A percentile compares a stretch with the other conserved stretches of the same genome.
phyloP scores from a whole-genome alignment of 441 rosid species.

The Brassica hybrid region DNA sequence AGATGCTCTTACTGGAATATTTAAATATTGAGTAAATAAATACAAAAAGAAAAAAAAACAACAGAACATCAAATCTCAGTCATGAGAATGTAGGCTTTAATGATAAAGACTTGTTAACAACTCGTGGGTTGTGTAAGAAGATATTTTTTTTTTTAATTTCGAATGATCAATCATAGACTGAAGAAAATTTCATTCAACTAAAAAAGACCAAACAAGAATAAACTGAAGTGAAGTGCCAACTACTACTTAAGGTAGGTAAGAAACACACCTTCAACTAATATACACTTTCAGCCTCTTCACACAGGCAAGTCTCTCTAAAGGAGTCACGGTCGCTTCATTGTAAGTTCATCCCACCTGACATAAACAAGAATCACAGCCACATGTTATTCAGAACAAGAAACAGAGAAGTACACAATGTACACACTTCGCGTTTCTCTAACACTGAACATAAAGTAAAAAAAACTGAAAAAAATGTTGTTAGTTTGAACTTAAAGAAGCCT shows the following conservation, averaged over 20 bases:
- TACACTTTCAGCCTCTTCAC: conserved; percentile 39
- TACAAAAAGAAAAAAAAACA: neutral
- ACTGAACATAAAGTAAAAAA: too few species aligned
- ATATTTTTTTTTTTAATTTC: neutral
- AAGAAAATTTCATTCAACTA: neutral
- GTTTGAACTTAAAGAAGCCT: too few species aligned
- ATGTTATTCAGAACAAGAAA: neutral
- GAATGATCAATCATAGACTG: conserved; percentile 29
- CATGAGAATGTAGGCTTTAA: conserved; percentile 21
- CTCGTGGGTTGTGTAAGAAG: conserved; percentile 21
- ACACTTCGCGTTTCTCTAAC: too few species aligned
- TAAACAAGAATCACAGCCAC: neutral
- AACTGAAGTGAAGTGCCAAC: conserved; percentile 33
- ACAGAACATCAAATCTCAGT: conserved; percentile 20
- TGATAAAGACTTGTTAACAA: conserved; percentile 39
- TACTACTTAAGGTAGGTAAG: neutral
- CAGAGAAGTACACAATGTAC: neutral
- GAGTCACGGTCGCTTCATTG: too few species aligned
- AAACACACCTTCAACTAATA: conserved; percentile 30
- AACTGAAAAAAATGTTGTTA: too few species aligned
- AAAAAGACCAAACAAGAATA: conserved; percentile 42
- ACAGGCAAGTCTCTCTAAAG: conserved; percentile 41
- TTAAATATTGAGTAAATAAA: conserved; percentile 27
- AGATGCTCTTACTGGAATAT: conserved; percentile 1
- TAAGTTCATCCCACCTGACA: conserved; percentile 4